Evolutionary conservation across 2,329 filamentous ascomycete species (phyloP), one percentile per base, ranked within the genome.

Genomic region (Juglanconis sp.): DNA sequence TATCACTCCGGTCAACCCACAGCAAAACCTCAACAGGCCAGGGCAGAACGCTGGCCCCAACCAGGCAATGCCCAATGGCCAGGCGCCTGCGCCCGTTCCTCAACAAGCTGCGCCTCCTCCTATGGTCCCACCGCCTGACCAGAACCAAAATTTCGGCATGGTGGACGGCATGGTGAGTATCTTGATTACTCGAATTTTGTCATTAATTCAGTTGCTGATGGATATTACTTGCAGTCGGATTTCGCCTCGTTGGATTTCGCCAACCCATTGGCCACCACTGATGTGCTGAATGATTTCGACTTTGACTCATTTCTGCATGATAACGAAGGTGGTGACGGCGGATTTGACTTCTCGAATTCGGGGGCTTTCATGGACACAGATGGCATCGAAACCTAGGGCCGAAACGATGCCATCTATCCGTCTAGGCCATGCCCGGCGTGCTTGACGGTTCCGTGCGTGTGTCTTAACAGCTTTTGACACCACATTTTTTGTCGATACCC

Each of bases 301-400:
- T 84, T 89, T 65, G 86, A 89, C 71, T 87, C 86, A 1, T 89
- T 89, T 76, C 74, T 89, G 7, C 84, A 88, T 64, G 79, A 82
- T 59, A 79, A 81, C 61, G 81, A 81, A 51, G 76, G 73, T 38
- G 79, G 78, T 46, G 75, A 76, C 47, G 71, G 74, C 48, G 71
- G 69, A 4, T 88, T 87, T 64, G 82, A 83, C 72, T 87, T 88
- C 67, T 75, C 75, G 63, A 72, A 77, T 15, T 73, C 75, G 31
- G 71, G 73, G 50, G 85, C 85, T 68, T 70, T 74, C n/a, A 81
- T 87, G 75, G 83, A 86, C 61, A 77, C 77, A 46, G 68, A 79
- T 58, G 83, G 85, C 69, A 86, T 88, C 68, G 79, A 63, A 55
- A 63, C 61, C 42, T 63, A 61, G 55, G 17, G 3, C 11, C 3